These are phyloP conservation scores for Zizania palustris DNA, from an alignment of 202 grass and related monocot species.

Conservation along the genomic window DNA sequence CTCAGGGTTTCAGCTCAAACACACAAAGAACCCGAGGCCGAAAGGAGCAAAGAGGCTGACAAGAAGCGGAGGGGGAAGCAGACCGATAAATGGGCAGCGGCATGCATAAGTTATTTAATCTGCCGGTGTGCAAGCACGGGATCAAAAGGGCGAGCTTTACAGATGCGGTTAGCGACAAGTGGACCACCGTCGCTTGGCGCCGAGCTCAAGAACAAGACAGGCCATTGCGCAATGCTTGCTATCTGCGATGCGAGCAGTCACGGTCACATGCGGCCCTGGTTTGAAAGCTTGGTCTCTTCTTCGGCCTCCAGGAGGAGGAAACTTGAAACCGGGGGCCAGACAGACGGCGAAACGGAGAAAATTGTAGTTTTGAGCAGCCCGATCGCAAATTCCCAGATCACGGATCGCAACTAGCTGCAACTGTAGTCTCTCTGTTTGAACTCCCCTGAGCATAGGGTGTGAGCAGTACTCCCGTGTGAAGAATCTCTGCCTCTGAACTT, in stretches of 20 bases:
- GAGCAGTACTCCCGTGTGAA: background rate
- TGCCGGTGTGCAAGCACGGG: constrained; percentile 33
- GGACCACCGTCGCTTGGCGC: constrained; percentile 53
- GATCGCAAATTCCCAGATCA: background rate
- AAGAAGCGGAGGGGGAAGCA: constrained; percentile 41
- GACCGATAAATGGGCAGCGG: constrained; percentile 27
- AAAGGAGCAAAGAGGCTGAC: constrained; percentile 41
- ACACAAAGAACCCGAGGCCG: constrained; percentile 41
- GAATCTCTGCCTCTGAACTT: constrained; percentile 7
- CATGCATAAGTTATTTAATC: constrained; percentile 50
- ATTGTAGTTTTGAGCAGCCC: constrained; percentile 33
- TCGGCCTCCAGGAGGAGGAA: constrained; percentile 28
- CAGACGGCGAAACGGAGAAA: constrained; percentile 1
- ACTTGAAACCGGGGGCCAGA: background rate
- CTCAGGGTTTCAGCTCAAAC: constrained; percentile 30
- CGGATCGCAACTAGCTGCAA: background rate
- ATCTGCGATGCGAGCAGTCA: constrained; percentile 43
- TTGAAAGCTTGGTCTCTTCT: constrained; percentile 49
- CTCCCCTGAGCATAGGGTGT: background rate
- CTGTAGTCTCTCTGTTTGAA: constrained; percentile 5
- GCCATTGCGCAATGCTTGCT: constrained; percentile 38
- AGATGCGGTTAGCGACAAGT: constrained; percentile 44
- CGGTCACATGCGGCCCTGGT: constrained; percentile 50
- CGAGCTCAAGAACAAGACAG: constrained; percentile 52
- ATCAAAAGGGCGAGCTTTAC: constrained; percentile 35